Conservation (phyloP, 805 yeast genomes). For the Lipomyces yamanashiensis region DNA sequence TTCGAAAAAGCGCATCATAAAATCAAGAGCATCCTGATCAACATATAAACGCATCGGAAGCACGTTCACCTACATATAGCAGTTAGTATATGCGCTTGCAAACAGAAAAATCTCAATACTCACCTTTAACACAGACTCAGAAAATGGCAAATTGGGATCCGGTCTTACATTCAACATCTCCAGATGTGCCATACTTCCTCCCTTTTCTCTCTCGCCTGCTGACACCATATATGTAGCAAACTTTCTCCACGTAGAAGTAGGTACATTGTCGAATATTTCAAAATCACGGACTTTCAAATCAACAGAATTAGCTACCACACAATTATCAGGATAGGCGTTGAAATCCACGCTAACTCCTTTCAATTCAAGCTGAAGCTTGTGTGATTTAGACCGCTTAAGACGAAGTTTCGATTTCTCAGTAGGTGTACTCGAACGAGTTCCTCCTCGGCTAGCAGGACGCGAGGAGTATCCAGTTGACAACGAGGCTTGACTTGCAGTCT, state of each 20-base stretch:
- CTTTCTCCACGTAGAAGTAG: slow-evolving; percentile 90
- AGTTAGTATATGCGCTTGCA: slow-evolving; percentile 18
- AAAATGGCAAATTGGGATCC: slow-evolving; percentile 61
- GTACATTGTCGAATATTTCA: slow-evolving; percentile 73
- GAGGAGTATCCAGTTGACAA: slow-evolving; percentile 24
- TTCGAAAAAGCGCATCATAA: slow-evolving; percentile 75
- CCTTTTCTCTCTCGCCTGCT: slow-evolving; percentile 71
- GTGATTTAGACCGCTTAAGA: slow-evolving; percentile 65
- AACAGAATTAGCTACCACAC: slow-evolving; percentile 45
- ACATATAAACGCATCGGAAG: slow-evolving; percentile 82
- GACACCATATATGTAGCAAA: slow-evolving; percentile 71
- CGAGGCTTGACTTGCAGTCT: slow-evolving; percentile 33
- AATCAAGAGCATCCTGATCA: slow-evolving; percentile 93
- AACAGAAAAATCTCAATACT: slow-evolving; percentile 32
- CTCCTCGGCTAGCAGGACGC: slow-evolving; percentile 12
- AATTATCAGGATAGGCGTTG: slow-evolving; percentile 51
- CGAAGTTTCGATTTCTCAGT: slow-evolving; percentile 50
- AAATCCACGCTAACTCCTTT: slow-evolving; percentile 58
- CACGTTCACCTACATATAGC: slow-evolving; percentile 43
- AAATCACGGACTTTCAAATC: slow-evolving; percentile 58
- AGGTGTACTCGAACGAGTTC: slow-evolving; percentile 2
- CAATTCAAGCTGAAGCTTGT: slow-evolving; percentile 63
- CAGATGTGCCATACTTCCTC: slow-evolving; percentile 64
- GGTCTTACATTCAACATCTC: slow-evolving; percentile 67
- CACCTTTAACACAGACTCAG: slow-evolving; percentile 64